A percentile compares a stretch with the other conserved stretches of the same genome.
Conservation (phyloP, 1,284 basidiomycete genomes). For the Ganoderma sinense region DNA sequence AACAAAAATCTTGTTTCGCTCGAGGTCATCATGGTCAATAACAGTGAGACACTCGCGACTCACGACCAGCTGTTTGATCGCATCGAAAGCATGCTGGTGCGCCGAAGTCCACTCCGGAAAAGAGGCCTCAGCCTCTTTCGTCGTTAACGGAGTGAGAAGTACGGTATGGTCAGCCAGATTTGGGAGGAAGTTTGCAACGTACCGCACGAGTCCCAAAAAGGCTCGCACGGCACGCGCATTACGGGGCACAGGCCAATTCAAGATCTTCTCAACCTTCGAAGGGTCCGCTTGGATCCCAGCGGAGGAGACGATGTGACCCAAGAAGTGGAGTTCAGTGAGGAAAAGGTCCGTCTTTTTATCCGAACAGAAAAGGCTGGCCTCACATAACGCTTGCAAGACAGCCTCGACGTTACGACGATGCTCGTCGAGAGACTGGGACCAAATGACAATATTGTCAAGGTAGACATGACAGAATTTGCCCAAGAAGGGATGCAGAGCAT, state of each 20-base stretch:
- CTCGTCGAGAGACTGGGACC: background rate
- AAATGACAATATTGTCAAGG: slow-evolving; percentile 15
- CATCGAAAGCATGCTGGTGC: slow-evolving; percentile 46
- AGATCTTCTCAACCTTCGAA: slow-evolving; percentile 41
- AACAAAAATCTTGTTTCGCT: slow-evolving; percentile 37
- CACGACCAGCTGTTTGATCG: slow-evolving; percentile 44
- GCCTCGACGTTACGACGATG: background rate
- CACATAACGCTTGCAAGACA: slow-evolving; percentile 32
- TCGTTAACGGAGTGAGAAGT: slow-evolving; percentile 29
- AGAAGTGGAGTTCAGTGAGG: slow-evolving; percentile 28
- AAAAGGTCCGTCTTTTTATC: slow-evolving; percentile 31
- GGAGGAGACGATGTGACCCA: slow-evolving; percentile 35
- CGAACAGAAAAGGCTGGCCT: slow-evolving; percentile 30
- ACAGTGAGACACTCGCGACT: slow-evolving; percentile 38
- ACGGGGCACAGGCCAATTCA: slow-evolving; percentile 43
- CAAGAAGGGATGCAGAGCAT: slow-evolving; percentile 33
- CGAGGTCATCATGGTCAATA: slow-evolving; percentile 42
- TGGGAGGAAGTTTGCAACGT: slow-evolving; percentile 45
- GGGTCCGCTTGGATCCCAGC: slow-evolving; percentile 35
- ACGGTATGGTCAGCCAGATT: slow-evolving; percentile 41
- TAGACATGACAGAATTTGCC: slow-evolving; percentile 10
- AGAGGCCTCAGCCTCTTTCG: background rate
- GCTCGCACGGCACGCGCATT: slow-evolving; percentile 38
- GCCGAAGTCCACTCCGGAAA: background rate
- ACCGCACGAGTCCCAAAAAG: slow-evolving; percentile 48